Conservation (phyloP, 176 grass and related monocot species). For the Ananas comosus region DNA sequence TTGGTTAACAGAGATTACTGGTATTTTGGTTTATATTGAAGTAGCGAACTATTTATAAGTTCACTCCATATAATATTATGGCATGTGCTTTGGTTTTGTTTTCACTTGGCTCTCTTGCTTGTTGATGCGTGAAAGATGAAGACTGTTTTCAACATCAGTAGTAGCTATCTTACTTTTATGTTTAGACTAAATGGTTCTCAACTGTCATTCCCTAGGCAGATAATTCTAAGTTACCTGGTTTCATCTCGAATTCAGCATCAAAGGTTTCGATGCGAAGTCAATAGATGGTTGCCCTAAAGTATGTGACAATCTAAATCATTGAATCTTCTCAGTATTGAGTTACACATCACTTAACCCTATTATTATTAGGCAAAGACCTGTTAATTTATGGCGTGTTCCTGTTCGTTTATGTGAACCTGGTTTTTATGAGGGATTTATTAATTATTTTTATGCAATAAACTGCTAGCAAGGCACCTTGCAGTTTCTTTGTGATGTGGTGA, state of each 20-base stretch:
- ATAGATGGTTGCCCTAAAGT: too few species aligned
- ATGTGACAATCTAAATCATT: not conserved
- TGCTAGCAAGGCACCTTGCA: not conserved
- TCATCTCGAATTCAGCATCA: too few species aligned
- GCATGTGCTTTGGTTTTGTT: not conserved
- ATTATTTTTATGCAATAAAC: not conserved
- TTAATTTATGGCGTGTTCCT: not conserved
- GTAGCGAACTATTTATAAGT: too few species aligned
- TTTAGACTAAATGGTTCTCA: too few species aligned
- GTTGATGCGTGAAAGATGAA: not conserved
- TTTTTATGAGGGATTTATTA: not conserved
- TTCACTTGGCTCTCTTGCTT: not conserved
- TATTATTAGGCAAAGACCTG: not conserved
- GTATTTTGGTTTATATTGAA: too few species aligned
- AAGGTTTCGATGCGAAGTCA: too few species aligned
- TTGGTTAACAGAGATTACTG: not conserved
- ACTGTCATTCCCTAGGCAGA: too few species aligned
- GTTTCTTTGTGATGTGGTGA: slow-evolving; percentile 19
- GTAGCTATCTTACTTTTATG: not conserved
- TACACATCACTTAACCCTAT: not conserved
- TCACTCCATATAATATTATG: too few species aligned
- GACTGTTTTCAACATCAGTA: not conserved
- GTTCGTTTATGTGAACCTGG: not conserved
- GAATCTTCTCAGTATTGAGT: not conserved
- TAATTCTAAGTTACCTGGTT: too few species aligned